phyloP scores from a whole-genome alignment of 306 rosid genomes.

The Hippophae gyantsensis region DNA sequence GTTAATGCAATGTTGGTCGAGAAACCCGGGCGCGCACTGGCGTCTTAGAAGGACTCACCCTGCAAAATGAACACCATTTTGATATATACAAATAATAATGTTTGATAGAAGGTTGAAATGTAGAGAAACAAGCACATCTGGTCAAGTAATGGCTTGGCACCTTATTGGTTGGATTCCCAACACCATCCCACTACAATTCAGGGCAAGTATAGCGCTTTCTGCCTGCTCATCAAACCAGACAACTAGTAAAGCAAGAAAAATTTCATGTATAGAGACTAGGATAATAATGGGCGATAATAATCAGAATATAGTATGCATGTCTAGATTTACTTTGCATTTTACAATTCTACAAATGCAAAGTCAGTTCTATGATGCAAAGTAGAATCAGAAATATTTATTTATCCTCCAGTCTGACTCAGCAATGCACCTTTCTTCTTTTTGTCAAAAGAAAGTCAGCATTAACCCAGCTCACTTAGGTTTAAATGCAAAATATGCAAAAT shows the following conservation, averaged over 20 bases:
- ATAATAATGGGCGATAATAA: too few relatives aligned
- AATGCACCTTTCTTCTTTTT: too few relatives aligned
- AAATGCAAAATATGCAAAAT: too few relatives aligned
- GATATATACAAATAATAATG: not conserved
- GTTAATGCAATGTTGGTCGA: conserved; percentile 42
- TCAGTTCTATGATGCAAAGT: too few relatives aligned
- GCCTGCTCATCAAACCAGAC: conserved; percentile 51
- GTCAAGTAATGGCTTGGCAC: conserved; percentile 25
- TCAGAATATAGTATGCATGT: too few relatives aligned
- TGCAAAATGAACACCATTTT: conserved; percentile 21
- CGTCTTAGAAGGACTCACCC: conserved; percentile 99
- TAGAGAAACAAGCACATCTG: not conserved
- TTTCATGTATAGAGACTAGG: too few relatives aligned
- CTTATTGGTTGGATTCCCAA: conserved; percentile 86
- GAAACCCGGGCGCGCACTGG: conserved; percentile 87
- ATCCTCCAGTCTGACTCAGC: too few relatives aligned
- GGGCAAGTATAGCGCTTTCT: conserved; percentile 84
- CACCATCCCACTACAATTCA: conserved; percentile 83
- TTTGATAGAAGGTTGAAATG: not conserved
- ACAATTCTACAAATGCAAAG: too few relatives aligned
- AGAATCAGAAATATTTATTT: too few relatives aligned
- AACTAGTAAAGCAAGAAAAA: not conserved
- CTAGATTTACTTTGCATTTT: too few relatives aligned
- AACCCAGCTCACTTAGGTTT: too few relatives aligned
- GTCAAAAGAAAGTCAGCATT: too few relatives aligned